Conservation (phyloP, 2,329 filamentous ascomycete species). For the Chrysoporthe deuterocubensis region DNA sequence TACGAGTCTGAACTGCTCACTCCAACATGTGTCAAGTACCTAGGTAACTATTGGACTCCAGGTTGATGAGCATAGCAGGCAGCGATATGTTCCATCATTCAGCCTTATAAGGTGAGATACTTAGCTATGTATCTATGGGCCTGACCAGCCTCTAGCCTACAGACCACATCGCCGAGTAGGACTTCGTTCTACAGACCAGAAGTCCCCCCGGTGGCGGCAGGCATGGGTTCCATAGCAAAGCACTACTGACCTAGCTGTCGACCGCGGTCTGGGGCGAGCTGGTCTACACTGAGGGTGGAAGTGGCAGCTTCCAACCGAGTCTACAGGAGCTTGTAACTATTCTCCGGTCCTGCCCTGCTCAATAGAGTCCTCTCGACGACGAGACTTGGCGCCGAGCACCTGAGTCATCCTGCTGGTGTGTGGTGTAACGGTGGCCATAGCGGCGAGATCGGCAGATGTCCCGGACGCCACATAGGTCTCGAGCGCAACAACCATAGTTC, state of each 20-base stretch:
- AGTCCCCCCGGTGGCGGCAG: neutral
- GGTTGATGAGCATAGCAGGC: no score
- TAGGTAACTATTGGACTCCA: no score
- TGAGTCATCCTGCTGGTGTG: neutral
- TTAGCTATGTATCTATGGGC: no score
- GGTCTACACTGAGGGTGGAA: neutral
- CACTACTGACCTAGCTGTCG: neutral
- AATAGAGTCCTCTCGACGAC: neutral
- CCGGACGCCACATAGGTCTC: no score
- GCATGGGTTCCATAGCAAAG: neutral
- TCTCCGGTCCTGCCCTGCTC: neutral
- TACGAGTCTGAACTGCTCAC: no score
- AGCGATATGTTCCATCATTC: no score
- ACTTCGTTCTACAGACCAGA: no score
- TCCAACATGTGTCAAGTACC: no score
- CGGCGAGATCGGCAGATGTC: neutral
- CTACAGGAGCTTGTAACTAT: neutral
- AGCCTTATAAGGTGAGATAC: no score
- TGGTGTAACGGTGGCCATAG: neutral
- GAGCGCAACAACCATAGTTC: neutral
- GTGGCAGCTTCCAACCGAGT: neutral
- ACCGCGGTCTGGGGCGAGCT: neutral
- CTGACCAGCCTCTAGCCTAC: no score
- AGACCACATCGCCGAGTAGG: no score
- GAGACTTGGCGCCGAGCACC: neutral